Percentiles rank a stretch among this genome's conserved stretches.
Conservation (phyloP, 495 filamentous ascomycete genomes). For the Trichoderma parareesei region DNA sequence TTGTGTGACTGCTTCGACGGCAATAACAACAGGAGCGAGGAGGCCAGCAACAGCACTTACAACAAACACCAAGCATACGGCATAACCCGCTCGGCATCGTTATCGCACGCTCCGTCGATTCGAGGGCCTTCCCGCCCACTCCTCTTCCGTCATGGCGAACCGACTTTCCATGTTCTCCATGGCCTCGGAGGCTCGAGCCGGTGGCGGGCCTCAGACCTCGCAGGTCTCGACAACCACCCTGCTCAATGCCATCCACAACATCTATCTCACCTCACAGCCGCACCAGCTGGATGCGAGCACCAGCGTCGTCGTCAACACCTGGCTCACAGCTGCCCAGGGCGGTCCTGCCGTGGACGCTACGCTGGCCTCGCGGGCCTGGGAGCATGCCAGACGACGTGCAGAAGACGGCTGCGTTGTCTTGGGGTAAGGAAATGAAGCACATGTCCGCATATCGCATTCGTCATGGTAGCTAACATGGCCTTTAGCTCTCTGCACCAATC, state of each 20-base stretch:
- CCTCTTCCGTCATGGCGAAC: constrained; percentile 45
- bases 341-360: constrained; percentile 67
- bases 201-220: constrained; percentile 54
- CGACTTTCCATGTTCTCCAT: constrained; percentile 84
- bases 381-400: constrained; percentile 88
- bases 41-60: too few relatives aligned
- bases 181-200: constrained; percentile 53
- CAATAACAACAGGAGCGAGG: neutral
- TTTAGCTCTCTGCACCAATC: constrained; percentile 78
- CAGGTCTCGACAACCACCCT: constrained; percentile 90
- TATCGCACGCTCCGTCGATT: neutral
- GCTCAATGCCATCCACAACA: constrained; percentile 83
- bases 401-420: constrained; percentile 93
- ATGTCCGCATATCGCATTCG: neutral
- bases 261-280: constrained; percentile 71
- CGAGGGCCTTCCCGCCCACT: constrained; percentile 12
- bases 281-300: constrained; percentile 86
- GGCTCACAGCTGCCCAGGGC: constrained; percentile 66
- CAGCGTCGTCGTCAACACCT: constrained; percentile 90
- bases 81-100: neutral
- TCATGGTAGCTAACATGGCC: constrained; percentile 7
- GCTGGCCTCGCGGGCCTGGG: constrained; percentile 80
- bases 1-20: neutral
- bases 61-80: neutral
- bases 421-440: constrained; percentile 45